Conservation (phyloP, 768 basidiomycete genomes). For the Rossbeevera mucosa region DNA sequence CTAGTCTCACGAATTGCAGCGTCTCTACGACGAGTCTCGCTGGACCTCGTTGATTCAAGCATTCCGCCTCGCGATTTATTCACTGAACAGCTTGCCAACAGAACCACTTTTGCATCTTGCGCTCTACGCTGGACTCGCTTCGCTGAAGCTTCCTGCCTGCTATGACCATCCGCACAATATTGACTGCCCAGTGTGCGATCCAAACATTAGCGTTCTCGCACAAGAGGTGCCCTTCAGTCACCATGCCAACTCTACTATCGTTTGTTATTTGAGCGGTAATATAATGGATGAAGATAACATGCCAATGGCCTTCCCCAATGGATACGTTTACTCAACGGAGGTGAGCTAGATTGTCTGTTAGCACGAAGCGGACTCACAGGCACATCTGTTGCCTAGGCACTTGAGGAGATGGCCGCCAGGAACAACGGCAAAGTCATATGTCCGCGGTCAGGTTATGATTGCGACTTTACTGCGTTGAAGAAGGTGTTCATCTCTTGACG, state of each 20-base stretch:
- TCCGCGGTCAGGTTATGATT: conserved; percentile 65
- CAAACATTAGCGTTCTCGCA: conserved; percentile 70
- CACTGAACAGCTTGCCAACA: conserved; percentile 80
- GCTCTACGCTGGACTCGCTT: conserved; percentile 86
- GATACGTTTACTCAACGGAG: conserved; percentile 90
- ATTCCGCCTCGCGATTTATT: conserved; percentile 85
- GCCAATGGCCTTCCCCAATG: conserved; percentile 88
- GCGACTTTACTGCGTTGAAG: conserved; percentile 59
- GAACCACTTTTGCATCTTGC: conserved; percentile 85
- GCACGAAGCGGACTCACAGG: conserved; percentile 10
- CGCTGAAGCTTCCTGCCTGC: conserved; percentile 86
- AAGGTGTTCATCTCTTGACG: conserved; percentile 90
- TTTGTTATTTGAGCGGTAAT: conserved; percentile 84
- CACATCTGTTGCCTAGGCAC: conserved; percentile 47
- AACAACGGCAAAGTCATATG: conserved; percentile 80
- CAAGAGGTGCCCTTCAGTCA: conserved; percentile 88
- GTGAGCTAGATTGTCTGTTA: conserved; percentile 40
- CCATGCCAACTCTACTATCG: conserved; percentile 93
- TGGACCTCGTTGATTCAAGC: conserved; percentile 72
- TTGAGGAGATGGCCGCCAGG: conserved; percentile 82
- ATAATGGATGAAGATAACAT: conserved; percentile 95
- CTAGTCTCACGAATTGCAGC: conserved; percentile 40
- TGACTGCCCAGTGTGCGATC: conserved; percentile 90
- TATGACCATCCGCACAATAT: conserved; percentile 65
- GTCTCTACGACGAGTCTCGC: conserved; percentile 74